These are phyloP conservation scores for Lodderomyces metapsilosis DNA, from an alignment of 1,139 yeast species.

Conservation along the genomic window DNA sequence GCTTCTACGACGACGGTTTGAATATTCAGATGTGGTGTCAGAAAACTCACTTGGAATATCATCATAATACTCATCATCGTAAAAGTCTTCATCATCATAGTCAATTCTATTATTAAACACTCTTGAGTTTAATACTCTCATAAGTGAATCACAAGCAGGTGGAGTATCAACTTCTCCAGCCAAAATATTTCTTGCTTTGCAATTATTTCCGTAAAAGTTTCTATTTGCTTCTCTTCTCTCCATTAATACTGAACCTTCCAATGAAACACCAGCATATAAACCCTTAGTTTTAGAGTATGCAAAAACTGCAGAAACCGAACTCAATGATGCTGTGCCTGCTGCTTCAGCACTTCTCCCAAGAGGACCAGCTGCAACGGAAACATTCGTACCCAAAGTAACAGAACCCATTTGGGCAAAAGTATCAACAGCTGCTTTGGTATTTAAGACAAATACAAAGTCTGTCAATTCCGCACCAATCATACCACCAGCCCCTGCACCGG, in stretches of 20 bases:
- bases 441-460: conserved; percentile 91
- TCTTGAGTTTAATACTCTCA: conserved; percentile 81
- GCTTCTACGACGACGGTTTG: conserved; percentile 31
- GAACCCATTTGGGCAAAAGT: conserved; percentile 95
- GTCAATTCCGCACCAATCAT: conserved; percentile 96
- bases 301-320: conserved; percentile 86
- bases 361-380: conserved; percentile 98
- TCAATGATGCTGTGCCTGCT: conserved; percentile 90
- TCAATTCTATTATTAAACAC: conserved; percentile 66
- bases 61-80: conserved; percentile 59
- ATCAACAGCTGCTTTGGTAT: conserved; percentile 83
- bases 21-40: conserved; percentile 39
- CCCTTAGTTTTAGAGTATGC: conserved; percentile 96
- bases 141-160: conserved; percentile 86
- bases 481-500: conserved; percentile 99
- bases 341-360: conserved; percentile 97
- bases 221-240: conserved; percentile 97
- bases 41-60: conserved; percentile 73
- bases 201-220: conserved; percentile 84
- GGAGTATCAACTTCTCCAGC: conserved; percentile 89
- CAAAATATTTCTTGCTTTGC: conserved; percentile 81
- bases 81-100: conserved; percentile 51
- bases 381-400: conserved; percentile 90
- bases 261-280: conserved; percentile 92
- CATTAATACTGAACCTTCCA: conserved; percentile 92